Percentiles rank a stretch among this genome's conserved stretches.
Evolutionary conservation across 2,329 filamentous ascomycete genomes (phyloP).

Genomic region (Venturia oleaginea): DNA sequence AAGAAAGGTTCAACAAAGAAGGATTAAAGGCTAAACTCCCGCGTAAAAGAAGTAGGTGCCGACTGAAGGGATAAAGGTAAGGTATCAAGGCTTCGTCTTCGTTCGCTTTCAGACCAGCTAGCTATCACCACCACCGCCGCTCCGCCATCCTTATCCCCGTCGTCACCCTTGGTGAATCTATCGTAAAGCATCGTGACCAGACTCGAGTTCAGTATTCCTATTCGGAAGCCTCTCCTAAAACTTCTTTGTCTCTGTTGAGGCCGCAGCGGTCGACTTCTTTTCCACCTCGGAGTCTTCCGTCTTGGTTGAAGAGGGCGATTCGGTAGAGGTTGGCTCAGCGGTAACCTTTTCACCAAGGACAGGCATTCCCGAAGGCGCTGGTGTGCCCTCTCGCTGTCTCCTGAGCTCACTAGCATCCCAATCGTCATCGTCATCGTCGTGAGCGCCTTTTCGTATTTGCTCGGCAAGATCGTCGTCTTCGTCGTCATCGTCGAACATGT

Average conservation of each 20-base stretch:
- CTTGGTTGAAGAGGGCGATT: not conserved
- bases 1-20: not conserved
- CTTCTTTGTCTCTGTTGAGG: not conserved
- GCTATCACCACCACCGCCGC: not conserved
- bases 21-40: not conserved
- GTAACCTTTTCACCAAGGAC: constrained; percentile 4
- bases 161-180: not conserved
- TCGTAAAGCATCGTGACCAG: not conserved
- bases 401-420: constrained; percentile 9
- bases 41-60: not conserved
- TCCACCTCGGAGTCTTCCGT: constrained; percentile 7
- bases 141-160: not conserved
- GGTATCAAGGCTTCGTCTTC: not conserved
- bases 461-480: constrained; percentile 15
- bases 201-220: not conserved
- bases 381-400: constrained; percentile 14
- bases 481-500: constrained; percentile 17
- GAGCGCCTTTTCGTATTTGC: constrained; percentile 12
- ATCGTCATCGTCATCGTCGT: constrained; percentile 11
- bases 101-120: not conserved
- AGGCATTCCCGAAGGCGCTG: constrained; percentile 11
- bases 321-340: constrained; percentile 3
- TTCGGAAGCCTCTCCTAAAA: not conserved
- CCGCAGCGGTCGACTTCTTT: not conserved
- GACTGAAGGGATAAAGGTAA: not conserved